Base-by-base conservation (phyloP, 108 stramenopile species). In the Mayamaea pseudoterrestris region DNA sequence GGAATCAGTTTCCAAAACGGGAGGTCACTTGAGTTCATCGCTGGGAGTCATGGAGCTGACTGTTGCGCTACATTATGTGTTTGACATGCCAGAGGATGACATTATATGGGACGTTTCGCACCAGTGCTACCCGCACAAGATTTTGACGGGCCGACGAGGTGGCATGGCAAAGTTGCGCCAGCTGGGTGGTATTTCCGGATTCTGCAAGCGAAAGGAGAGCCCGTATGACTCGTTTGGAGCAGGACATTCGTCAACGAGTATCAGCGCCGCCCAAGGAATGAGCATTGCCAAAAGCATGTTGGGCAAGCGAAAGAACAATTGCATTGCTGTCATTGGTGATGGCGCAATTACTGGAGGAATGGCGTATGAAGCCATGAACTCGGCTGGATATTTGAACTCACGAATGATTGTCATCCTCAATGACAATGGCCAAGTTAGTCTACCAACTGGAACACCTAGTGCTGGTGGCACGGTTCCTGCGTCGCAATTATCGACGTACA, bases 361-460 rank as follows among this genome's bases (percentile, higher is more conserved):
- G 96, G 96, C 96, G 14, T 97, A 90, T 60, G 96, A 97, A 70
- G 96, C 96, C 30, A 94, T 97, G 94, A 97, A 97, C 69, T 85
- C 67, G 45, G 96, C 94, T 9, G 94, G 93, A 13, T 97, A 95
- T 49, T 67, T 97, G 44, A 74, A 69, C 37, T 61, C 65, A n/a
- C 66, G 96, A 20, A 93, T 94, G 91, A 88, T 97, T 65, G 94
- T 95, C 37, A 80, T 97, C 17, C 66, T 97, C 37, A 97, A 97
- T 57, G 96, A 97, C 73, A 97, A 97, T 73, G 94, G 94, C 32
- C 95, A 97, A 72, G 96, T 97, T 36, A 92, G 90, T 53, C 71
- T 97, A 39, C 96, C 96, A 23, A 97, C 96, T 17, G 96, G 96
- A 27, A 95, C 93, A 18, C 91, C 79, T 44, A 92, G 85, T 60